A percentile compares a stretch with the other conserved stretches of the same genome.
phyloP scores from a whole-genome alignment of 2,329 filamentous ascomycete genomes.

The Stagonosporopsis cucurbitacearum region DNA sequence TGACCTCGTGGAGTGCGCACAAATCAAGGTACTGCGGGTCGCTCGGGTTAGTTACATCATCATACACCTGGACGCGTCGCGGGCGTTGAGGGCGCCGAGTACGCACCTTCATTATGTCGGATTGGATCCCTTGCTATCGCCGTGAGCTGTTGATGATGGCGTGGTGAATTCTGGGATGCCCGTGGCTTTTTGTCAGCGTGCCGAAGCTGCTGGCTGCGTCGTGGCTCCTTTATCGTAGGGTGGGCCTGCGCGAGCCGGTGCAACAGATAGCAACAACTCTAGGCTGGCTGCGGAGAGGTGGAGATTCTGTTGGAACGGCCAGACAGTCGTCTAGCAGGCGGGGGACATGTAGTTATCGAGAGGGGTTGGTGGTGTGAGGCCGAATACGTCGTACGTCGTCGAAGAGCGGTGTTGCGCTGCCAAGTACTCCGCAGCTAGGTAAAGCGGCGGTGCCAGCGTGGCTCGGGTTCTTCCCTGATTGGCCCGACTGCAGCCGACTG shows the following conservation, averaged over 20 bases:
- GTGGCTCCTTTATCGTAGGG: constrained; percentile 41
- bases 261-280: constrained; percentile 49
- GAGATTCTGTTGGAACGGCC: constrained; percentile 46
- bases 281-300: constrained; percentile 52
- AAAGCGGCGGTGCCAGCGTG: constrained; percentile 33
- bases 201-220: constrained; percentile 29
- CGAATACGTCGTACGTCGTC: constrained; percentile 24
- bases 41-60: constrained; percentile 40
- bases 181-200: constrained; percentile 22
- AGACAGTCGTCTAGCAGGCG: constrained; percentile 50
- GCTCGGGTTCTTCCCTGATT: constrained; percentile 33
- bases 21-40: constrained; percentile 81
- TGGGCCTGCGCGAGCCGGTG: constrained; percentile 45
- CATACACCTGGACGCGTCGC: constrained; percentile 7
- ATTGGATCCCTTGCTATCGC: constrained; percentile 3
- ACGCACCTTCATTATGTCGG: constrained; percentile 49
- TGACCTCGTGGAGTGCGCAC: constrained; percentile 88
- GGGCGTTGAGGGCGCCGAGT: constrained; percentile 14
- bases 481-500: constrained; percentile 24
- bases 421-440: constrained; percentile 7
- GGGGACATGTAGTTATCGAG: constrained; percentile 35
- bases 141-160: constrained; percentile 6
- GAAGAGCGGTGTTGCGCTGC: constrained; percentile 35
- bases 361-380: constrained; percentile 33
- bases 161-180: constrained; percentile 8